Evolutionary conservation across 495 filamentous ascomycete genomes (phyloP).

Genomic region (Neurospora sp.): DNA sequence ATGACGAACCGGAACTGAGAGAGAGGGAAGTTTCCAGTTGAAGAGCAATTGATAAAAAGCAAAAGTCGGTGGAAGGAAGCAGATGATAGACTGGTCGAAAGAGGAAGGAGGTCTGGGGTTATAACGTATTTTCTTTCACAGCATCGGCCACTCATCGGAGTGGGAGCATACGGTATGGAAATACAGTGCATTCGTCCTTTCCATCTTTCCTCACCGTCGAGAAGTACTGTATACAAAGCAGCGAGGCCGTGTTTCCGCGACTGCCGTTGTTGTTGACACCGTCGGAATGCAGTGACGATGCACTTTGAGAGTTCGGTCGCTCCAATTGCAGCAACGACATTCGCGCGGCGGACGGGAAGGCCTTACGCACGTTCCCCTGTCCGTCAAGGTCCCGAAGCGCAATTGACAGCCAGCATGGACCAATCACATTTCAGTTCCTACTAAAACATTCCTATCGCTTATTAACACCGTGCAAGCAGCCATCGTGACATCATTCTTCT

Average conservation of each 20-base stretch:
- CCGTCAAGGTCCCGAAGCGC: not conserved
- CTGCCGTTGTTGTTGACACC: not conserved
- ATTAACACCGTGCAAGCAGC: not conserved
- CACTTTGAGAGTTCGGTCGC: not conserved
- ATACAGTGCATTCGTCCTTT: not conserved
- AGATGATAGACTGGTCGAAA: not conserved
- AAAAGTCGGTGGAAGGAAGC: not conserved
- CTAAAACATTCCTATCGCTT: not conserved
- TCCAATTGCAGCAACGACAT: not conserved
- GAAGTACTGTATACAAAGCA: not conserved
- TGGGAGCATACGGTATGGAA: not conserved
- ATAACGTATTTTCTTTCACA: not conserved
- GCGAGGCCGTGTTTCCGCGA: not conserved
- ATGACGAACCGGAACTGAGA: not conserved
- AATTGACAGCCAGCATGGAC: not conserved
- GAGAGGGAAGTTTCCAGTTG: not conserved
- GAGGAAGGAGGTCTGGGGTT: not conserved
- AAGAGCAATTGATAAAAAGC: not conserved
- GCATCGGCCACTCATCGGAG: not conserved
- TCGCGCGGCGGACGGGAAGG: not conserved
- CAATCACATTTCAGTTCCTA: not conserved
- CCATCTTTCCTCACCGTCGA: not conserved
- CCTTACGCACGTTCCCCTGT: not conserved
- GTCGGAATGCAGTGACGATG: not conserved
- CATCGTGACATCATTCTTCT: not conserved